These are phyloP conservation scores for Podospora australis DNA, from an alignment of 495 filamentous ascomycete genomes.

Conservation along the genomic window DNA sequence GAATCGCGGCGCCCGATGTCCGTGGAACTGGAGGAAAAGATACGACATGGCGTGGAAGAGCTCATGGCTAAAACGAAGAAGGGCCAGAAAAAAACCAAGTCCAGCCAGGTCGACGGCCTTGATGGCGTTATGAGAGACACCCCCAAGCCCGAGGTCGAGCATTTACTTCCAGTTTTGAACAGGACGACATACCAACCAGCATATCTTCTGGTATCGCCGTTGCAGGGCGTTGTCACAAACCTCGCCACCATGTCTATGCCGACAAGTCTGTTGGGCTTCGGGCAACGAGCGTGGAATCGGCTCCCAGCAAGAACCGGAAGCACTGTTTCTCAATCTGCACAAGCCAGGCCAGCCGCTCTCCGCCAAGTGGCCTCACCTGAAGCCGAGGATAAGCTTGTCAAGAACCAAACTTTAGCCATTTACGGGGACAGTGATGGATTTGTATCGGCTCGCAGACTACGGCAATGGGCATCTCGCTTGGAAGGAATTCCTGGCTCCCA, in stretches of 20 bases:
- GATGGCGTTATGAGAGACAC: not conserved
- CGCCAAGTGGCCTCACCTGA: slow-evolving; percentile 8
- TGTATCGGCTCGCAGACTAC: slow-evolving; percentile 59
- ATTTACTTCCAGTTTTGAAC: slow-evolving; percentile 20
- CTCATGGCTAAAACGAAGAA: slow-evolving; percentile 31
- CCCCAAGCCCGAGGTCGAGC: slow-evolving; percentile 5
- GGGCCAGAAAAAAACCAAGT: slow-evolving; percentile 15
- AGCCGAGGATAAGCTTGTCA: slow-evolving; percentile 47
- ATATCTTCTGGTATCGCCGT: slow-evolving; percentile 78
- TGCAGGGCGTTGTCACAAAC: slow-evolving; percentile 56
- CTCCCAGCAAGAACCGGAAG: not conserved
- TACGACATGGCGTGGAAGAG: slow-evolving; percentile 35
- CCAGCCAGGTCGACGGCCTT: not conserved
- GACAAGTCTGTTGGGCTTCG: slow-evolving; percentile 12
- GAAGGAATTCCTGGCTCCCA: slow-evolving; percentile 25
- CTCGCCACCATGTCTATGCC: slow-evolving; percentile 50
- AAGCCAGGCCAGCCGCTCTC: too few relatives aligned
- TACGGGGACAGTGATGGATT: slow-evolving; percentile 80
- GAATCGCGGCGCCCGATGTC: slow-evolving; percentile 22
- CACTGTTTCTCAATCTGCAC: not conserved
- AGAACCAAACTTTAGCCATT: slow-evolving; percentile 59
- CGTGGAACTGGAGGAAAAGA: slow-evolving; percentile 29
- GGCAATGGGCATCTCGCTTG: slow-evolving; percentile 62
- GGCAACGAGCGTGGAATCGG: slow-evolving; percentile 13
- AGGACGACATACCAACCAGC: slow-evolving; percentile 34